Conservation (phyloP, 257 asterid genomes). For the Datura wrightii region DNA sequence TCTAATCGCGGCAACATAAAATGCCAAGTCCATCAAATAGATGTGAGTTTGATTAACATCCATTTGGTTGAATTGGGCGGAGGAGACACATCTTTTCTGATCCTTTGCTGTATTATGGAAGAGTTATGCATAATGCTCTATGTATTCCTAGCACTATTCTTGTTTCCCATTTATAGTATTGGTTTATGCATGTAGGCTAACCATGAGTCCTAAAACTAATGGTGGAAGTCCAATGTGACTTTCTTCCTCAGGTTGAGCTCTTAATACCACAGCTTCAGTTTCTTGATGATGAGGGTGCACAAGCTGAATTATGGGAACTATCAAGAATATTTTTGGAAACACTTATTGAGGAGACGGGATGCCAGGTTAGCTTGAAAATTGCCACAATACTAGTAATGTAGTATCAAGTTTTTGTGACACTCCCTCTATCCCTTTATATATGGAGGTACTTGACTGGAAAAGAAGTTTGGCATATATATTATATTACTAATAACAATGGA, state of each 20-base stretch:
- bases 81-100: slow-evolving; percentile 2
- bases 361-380: slow-evolving; percentile 57
- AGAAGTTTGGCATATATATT: not conserved
- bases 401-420: not conserved
- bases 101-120: not conserved
- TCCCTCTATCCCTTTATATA: not conserved
- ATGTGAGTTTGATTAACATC: not conserved
- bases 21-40: not conserved
- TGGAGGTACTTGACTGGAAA: not conserved
- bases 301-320: slow-evolving; percentile 88
- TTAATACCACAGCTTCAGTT: slow-evolving; percentile 90
- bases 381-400: not conserved
- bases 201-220: slow-evolving; percentile 12
- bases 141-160: not conserved
- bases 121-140: not conserved
- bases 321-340: slow-evolving; percentile 78
- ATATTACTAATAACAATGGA: not conserved
- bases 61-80: not conserved
- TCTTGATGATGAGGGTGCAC: slow-evolving; percentile 98
- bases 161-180: not conserved
- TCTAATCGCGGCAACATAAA: not conserved
- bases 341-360: slow-evolving; percentile 74
- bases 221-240: slow-evolving; percentile 20
- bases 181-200: not conserved
- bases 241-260: slow-evolving; percentile 75